Base-by-base conservation (phyloP, 2,329 filamentous ascomycete species). In the Fusarium foetens region DNA sequence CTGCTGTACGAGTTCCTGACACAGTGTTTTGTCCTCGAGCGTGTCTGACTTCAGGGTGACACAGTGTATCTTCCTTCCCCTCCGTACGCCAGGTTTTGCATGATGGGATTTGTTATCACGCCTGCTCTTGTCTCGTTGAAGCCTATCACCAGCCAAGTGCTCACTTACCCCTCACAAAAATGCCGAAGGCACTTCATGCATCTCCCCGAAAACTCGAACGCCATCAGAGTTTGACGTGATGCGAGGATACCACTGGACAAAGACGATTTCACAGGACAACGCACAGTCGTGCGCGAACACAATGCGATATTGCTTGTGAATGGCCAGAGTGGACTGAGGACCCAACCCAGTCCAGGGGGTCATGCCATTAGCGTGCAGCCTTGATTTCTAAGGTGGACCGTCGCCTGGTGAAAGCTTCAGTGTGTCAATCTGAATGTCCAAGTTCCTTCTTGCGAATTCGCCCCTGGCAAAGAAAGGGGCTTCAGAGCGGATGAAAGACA, bases 1-100 rank as follows among this genome's bases (percentile, higher is more conserved):
- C 52, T 55, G 29, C 46, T 19, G 33, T 59, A 45, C 54, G 58
- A 69, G 70, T 75, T 74, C 66, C 66, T 60, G 58, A 49, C 75
- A 77, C 75, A 77, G 75, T 77, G 75, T 35, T 27, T 55, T 55
- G 59, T 45, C 27, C 39, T 46, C 43, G 59, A 41, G 46, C 48
- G 45, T 62, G 54, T 66, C 52, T 36, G 55, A 42, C 49, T 43
- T 35, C 27, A 43, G 61, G 38, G 38, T 54, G 66, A 70, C 73
- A 76, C 75, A 73, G 71, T 76, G 69, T 61, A 59, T 39, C 58
- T 48, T 66, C 46, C 27, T 48, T 68, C 46, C 29, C 54, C 61
- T 69, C 55, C 38, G 29, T 36, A 39, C 21, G 25, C 23, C 55
- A 27, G 38, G 36, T 54, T 33, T 53, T 35, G 14, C 39, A 33